Evolutionary conservation across 345 rosid species (phyloP), one percentile per base, ranked within the genome.

Genomic region (Populus tremula): DNA sequence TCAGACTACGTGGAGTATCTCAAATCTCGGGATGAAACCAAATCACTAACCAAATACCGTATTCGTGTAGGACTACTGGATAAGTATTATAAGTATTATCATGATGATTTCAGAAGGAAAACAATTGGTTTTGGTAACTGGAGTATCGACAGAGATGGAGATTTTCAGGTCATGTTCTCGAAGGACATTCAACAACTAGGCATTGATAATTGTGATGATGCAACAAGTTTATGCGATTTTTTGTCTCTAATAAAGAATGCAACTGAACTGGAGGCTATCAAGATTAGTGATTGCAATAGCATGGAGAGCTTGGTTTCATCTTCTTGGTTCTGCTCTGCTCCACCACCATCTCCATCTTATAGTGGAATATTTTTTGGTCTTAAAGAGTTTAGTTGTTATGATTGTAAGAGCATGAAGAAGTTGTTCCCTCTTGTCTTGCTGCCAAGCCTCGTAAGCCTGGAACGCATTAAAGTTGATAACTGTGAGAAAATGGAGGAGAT

Each of bases 321-420:
- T 3, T 53, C 33, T 12, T 2, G 3, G 18, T 10, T 5, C 43
- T 2, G 2, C 41, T n/a, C 1, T n/a, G 23, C 33, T 11, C 14
- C 16, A 17, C 10, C 1, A 20, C 39, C 76, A 25, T 8, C 0
- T 0, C 63, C 41, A 54, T 2, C 13, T 39, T 2, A 9, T 5
- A 45, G 12, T 2, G 17, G 14, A 12, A 45, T 3, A 13, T 45
- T 45, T 45, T 36, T 67, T 11, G 0, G 20, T 4, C 76, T 67
- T 1, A 70, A 9, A 5, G 0, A 0, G 4, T 16, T 85, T 1
- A 0, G 0, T 2, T 10, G 70, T 8, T 0, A 0, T 0, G 1
- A 0, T 2, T 85, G 85, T 69, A 9, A 1, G 1, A 53, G 56
- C 2, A 63, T 80, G 54, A 77, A 78, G 74, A 70, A 59, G 13